Evolutionary conservation across 2,329 filamentous ascomycete genomes (phyloP).

Genomic region (Neofusicoccum parvum): DNA sequence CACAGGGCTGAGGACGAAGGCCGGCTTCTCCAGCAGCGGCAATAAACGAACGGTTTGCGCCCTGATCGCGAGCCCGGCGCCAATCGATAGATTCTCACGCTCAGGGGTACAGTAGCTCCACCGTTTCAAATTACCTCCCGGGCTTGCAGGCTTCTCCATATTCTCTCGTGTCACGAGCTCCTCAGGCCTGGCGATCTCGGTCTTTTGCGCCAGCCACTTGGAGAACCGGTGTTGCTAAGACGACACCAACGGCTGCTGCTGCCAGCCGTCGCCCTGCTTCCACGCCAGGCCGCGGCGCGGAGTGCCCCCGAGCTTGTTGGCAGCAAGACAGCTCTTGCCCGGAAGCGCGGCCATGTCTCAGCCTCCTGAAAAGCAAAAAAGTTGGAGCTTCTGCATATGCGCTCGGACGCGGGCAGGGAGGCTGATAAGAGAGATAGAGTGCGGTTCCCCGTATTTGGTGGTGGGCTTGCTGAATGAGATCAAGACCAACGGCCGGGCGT

Average conservation of each 20-base stretch:
- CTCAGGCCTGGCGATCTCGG: slow-evolving; percentile 6
- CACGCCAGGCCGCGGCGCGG: no score
- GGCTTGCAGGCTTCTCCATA: slow-evolving; percentile 8
- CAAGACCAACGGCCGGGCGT: slow-evolving; percentile 5
- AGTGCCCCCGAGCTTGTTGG: no score
- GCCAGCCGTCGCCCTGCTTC: not conserved
- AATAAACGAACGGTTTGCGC: slow-evolving; percentile 4
- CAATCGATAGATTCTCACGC: slow-evolving; percentile 19
- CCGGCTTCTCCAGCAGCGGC: not conserved
- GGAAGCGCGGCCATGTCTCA: not conserved
- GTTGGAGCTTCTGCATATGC: not conserved
- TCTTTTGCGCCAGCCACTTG: not conserved
- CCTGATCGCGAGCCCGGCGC: slow-evolving; percentile 11
- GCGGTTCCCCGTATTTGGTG: no score
- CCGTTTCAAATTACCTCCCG: slow-evolving; percentile 15
- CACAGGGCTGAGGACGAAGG: slow-evolving; percentile 5
- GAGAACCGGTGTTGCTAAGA: slow-evolving; percentile 1
- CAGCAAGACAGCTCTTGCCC: no score
- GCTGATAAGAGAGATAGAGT: not conserved
- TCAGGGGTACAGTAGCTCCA: slow-evolving; percentile 19
- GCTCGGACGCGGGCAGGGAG: slow-evolving; percentile 3
- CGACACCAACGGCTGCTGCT: not conserved
- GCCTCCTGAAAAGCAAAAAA: slow-evolving; percentile 17
- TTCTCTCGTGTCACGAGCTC: slow-evolving; percentile 17
- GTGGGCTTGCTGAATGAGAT: no score